Percentiles rank a stretch among this genome's conserved stretches.
Evolutionary conservation across 2,329 filamentous ascomycete species (phyloP).

Genomic region (Pleurostoma richardsiae): DNA sequence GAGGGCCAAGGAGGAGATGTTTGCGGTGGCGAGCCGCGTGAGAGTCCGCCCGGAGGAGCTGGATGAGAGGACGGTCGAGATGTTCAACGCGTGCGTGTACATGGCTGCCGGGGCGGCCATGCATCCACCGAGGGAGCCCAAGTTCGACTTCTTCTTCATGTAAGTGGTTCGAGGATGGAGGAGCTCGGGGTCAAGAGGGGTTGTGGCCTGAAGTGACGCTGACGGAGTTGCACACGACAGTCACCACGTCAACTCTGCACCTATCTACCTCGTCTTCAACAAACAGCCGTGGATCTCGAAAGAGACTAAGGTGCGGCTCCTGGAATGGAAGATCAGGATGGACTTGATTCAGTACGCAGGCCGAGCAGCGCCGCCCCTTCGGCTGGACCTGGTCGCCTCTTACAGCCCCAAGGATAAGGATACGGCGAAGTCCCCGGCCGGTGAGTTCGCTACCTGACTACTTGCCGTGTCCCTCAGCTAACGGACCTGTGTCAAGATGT

Average conservation of each 20-base stretch:
- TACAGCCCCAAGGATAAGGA: constrained; percentile 49
- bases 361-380: constrained; percentile 56
- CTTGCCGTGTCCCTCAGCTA: neutral
- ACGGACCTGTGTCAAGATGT: constrained; percentile 25
- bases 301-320: constrained; percentile 59
- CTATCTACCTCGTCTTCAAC: constrained; percentile 70
- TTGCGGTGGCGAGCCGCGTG: constrained; percentile 55
- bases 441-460: constrained; percentile 17
- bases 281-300: constrained; percentile 54
- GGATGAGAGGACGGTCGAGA: constrained; percentile 48
- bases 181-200: neutral
- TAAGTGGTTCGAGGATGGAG: constrained; percentile 20
- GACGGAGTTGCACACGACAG: constrained; percentile 34
- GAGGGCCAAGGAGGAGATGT: constrained; percentile 59
- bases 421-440: constrained; percentile 29
- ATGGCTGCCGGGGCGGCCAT: constrained; percentile 53
- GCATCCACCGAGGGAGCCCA: constrained; percentile 57
- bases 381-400: constrained; percentile 49
- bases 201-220: too few relatives aligned
- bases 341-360: constrained; percentile 73
- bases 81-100: constrained; percentile 61
- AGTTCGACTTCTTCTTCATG: constrained; percentile 77
- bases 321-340: constrained; percentile 77
- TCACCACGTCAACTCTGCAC: constrained; percentile 66
- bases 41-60: constrained; percentile 51